Base-by-base conservation (phyloP, 176 grass and related monocot genomes). In the Oryza punctata region DNA sequence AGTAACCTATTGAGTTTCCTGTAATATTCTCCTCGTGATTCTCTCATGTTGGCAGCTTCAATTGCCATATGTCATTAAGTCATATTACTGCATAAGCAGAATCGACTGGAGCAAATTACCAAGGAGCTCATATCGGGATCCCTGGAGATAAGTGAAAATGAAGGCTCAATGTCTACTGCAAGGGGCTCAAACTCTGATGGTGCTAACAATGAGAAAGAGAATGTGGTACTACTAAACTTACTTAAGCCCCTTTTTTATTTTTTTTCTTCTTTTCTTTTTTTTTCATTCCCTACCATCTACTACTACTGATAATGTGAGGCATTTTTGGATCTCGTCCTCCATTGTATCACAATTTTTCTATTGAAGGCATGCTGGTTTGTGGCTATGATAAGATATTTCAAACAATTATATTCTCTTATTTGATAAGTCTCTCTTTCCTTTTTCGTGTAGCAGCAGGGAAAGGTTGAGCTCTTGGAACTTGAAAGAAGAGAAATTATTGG, bases 401-500 rank as follows among this genome's bases (percentile, higher is more conserved):
- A 81, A 67, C 14, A 57, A 72, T 37, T 65, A 23, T 78, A 65
- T 16, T 10, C 26, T 72, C 72, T 76, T 3, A 63, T 80, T 76
- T 85, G 78, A 6, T 81, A 65, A 66, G 0, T 44, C 11, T 85
- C 26, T 67, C 21, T 78, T 43, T 69, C 67, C 67, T 38, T 82
- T 60, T 70, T 67, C 5, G 13, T 82, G 89, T 83, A 59, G 77
- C 81, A 83, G 89, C 73, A 79, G 30, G 80, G 77, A 78, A 92
- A 46, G 75, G 29, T 88, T 88, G 85, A 91, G 57, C 80, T 85
- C 9, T 85, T 98, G 87, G 87, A 95, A 70, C 85, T 92, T 41
- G 93, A 98, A 92, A 94, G 91, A 77, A 77, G 74, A 81, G 93
- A 94, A 90, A 79, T 94, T 81, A 95, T 98, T 83, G 96, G 96